Percentiles rank a stretch among this genome's conserved stretches.
phyloP scores from a whole-genome alignment of 1,139 yeast species.

The Geotrichum reessii region DNA sequence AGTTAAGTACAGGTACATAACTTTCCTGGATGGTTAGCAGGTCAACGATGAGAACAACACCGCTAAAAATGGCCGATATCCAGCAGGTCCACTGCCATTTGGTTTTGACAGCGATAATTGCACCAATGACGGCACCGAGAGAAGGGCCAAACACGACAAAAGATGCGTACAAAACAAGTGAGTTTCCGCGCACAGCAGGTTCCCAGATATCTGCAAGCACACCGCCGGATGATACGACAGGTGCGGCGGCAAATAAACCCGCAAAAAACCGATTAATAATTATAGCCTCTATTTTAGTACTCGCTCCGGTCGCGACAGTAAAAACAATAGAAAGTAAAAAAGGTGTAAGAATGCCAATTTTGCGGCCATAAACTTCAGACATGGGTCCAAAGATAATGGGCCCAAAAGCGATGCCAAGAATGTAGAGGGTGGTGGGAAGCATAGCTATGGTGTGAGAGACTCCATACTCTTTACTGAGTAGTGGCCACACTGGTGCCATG shows the following conservation, averaged over 20 bases:
- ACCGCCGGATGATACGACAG: constrained; percentile 75
- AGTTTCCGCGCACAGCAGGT: constrained; percentile 59
- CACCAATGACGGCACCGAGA: constrained; percentile 65
- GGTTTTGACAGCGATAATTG: constrained; percentile 47
- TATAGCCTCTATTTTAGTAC: constrained; percentile 54
- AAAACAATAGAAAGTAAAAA: constrained; percentile 44
- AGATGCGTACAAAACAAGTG: constrained; percentile 64
- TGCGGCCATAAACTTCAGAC: constrained; percentile 72
- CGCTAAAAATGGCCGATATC: constrained; percentile 58
- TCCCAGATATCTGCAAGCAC: constrained; percentile 64
- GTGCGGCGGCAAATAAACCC: constrained; percentile 71
- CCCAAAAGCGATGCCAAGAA: constrained; percentile 67
- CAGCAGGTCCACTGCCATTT: constrained; percentile 57
- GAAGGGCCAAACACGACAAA: constrained; percentile 72
- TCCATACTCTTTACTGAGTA: constrained; percentile 44
- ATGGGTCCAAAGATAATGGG: constrained; percentile 76
- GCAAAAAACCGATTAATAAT: constrained; percentile 57
- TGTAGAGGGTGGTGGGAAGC: constrained; percentile 60
- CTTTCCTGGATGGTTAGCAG: constrained; percentile 61
- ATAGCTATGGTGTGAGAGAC: constrained; percentile 58
- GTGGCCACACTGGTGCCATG: constrained; percentile 42
- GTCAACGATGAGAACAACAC: constrained; percentile 47
- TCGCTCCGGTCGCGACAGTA: constrained; percentile 53
- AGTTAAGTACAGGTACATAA: constrained; percentile 60
- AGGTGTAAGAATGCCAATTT: constrained; percentile 60